A percentile compares a stretch with the other conserved stretches of the same genome.
phyloP scores from a whole-genome alignment of 306 rosid species.

The Acacia confusa region DNA sequence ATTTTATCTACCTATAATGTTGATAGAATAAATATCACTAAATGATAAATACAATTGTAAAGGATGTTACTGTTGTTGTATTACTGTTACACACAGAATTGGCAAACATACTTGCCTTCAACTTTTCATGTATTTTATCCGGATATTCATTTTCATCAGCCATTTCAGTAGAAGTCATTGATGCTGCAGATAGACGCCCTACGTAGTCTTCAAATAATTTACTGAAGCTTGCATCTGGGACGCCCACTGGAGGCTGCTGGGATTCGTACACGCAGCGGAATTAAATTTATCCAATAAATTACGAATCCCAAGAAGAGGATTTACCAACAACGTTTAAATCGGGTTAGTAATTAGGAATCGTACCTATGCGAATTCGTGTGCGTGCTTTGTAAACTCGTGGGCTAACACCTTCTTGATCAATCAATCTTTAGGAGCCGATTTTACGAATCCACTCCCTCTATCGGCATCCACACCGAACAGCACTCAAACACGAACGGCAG shows the following conservation, averaged over 20 bases:
- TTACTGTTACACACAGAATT: background rate
- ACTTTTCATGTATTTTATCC: constrained; percentile 68
- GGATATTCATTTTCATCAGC: constrained; percentile 60
- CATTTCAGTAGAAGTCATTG: constrained; percentile 88
- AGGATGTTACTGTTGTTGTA: background rate
- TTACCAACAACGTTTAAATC: no score
- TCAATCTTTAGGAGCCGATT: no score
- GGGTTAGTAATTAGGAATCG: no score
- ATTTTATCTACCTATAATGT: background rate
- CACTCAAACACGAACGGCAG: no score
- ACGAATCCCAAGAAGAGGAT: no score
- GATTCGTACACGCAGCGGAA: no score
- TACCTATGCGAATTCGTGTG: no score
- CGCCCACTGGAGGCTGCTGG: background rate
- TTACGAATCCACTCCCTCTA: no score
- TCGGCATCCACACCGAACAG: no score
- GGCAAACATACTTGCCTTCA: constrained; percentile 68
- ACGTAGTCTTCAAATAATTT: constrained; percentile 59
- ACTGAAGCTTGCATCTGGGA: background rate
- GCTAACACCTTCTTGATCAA: no score
- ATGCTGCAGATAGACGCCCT: constrained; percentile 90
- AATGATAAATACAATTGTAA: background rate
- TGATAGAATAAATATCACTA: background rate
- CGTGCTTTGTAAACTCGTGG: no score
- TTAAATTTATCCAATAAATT: no score